These are phyloP conservation scores for Begonia loranthoides DNA, from an alignment of 306 rosid species.

Conservation along the genomic window DNA sequence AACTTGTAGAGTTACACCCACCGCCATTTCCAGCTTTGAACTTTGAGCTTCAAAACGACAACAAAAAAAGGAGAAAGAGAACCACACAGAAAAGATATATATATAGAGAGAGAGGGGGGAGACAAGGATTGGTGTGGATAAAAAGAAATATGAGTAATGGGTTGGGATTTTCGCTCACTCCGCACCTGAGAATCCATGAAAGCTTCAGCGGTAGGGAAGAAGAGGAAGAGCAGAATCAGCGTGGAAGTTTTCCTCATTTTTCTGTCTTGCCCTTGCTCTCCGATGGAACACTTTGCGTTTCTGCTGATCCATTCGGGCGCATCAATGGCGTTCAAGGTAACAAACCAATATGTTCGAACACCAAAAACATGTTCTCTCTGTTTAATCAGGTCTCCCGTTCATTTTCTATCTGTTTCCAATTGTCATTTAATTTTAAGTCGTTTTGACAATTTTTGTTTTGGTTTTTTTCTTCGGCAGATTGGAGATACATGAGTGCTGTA, in stretches of 20 bases:
- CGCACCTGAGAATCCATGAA: conserved; percentile 79
- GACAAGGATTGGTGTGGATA: no score
- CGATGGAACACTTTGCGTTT: conserved; percentile 77
- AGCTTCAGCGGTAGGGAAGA: conserved; percentile 30
- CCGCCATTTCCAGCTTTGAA: conserved; percentile 2
- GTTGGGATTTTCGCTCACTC: conserved; percentile 89
- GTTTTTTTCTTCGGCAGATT: conserved; percentile 25
- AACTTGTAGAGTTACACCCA: not conserved
- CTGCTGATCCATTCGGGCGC: conserved; percentile 40
- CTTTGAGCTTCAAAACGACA: not conserved
- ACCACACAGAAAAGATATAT: not conserved
- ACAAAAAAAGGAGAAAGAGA: not conserved
- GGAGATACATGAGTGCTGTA: conserved; percentile 61
- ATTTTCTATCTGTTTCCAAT: conserved; percentile 12
- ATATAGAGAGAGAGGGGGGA: not conserved
- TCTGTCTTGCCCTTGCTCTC: conserved; percentile 78
- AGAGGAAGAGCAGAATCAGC: conserved; percentile 22
- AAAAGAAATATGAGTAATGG: conserved; percentile 50
- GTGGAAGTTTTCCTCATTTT: conserved; percentile 9
- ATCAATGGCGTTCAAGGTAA: conserved; percentile 45
- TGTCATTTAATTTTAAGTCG: no score
- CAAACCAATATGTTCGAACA: not conserved
- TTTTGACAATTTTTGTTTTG: conserved; percentile 2
- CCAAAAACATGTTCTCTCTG: conserved; percentile 2
- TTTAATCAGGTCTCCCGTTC: not conserved